Percentiles rank a stretch among this genome's conserved stretches.
phyloP scores from a whole-genome alignment of 768 basidiomycete genomes.

The Mycena galericulata region DNA sequence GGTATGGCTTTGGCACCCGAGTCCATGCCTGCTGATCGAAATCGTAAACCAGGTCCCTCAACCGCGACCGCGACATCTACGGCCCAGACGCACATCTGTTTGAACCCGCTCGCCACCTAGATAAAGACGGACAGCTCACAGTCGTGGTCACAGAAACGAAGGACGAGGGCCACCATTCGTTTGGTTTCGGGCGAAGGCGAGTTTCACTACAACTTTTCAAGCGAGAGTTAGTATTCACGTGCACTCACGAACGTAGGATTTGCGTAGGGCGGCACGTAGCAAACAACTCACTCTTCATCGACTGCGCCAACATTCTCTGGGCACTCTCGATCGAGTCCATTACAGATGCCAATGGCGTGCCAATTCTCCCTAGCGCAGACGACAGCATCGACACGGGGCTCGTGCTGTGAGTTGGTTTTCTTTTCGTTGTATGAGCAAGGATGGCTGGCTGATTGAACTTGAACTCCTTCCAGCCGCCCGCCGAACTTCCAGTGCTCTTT shows the following conservation, averaged over 20 bases:
- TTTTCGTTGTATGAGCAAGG: neutral
- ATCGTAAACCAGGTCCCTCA: slow-evolving; percentile 35
- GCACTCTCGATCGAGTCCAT: slow-evolving; percentile 17
- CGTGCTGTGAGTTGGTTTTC: slow-evolving; percentile 11
- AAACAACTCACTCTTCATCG: slow-evolving; percentile 31
- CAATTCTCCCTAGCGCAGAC: slow-evolving; percentile 12
- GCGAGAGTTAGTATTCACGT: too few relatives aligned
- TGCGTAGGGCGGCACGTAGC: slow-evolving; percentile 36
- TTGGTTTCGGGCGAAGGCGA: slow-evolving; percentile 48
- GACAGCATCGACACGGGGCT: slow-evolving; percentile 15
- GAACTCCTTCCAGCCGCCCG: neutral
- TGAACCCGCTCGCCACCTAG: slow-evolving; percentile 42
- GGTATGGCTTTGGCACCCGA: too few relatives aligned
- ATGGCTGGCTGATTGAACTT: too few relatives aligned
- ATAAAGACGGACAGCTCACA: slow-evolving; percentile 37
- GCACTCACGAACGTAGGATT: too few relatives aligned
- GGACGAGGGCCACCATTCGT: slow-evolving; percentile 47
- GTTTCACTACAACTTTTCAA: too few relatives aligned
- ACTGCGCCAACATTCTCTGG: slow-evolving; percentile 31
- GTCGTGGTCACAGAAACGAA: slow-evolving; percentile 38
- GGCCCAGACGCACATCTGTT: slow-evolving; percentile 42
- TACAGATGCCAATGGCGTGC: slow-evolving; percentile 6
- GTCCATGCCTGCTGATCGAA: too few relatives aligned
- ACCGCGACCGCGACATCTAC: slow-evolving; percentile 42
- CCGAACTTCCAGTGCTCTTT: neutral